Evolutionary conservation across 768 basidiomycete species (phyloP).

Genomic region (Leccinum boreale): DNA sequence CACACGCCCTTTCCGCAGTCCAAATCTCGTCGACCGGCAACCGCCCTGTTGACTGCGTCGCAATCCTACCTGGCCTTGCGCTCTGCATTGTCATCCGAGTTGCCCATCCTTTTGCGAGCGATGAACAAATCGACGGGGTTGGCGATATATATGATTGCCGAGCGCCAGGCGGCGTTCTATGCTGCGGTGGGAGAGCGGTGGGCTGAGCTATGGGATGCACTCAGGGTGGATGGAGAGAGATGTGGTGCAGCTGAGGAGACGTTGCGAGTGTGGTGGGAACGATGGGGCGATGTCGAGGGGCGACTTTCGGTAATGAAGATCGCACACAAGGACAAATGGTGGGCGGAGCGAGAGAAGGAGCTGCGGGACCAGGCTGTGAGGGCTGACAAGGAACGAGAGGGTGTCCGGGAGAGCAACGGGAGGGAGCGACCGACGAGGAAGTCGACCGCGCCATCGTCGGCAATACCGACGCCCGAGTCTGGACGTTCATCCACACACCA

Average conservation of each 20-base stretch:
- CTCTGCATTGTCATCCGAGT: conserved; percentile 65
- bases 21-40: conserved; percentile 54
- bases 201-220: conserved; percentile 82
- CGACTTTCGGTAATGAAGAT: conserved; percentile 39
- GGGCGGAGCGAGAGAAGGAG: conserved; percentile 28
- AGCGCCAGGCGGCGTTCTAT: conserved; percentile 61
- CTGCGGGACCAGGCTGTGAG: conserved; percentile 17
- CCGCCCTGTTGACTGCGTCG: conserved; percentile 67
- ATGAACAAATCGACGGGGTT: conserved; percentile 58
- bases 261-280: conserved; percentile 61
- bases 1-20: conserved; percentile 60
- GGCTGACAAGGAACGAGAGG: conserved; percentile 16
- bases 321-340: conserved; percentile 35
- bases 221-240: conserved; percentile 67
- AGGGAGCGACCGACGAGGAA: conserved; percentile 17
- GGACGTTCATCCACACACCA: conserved; percentile 27
- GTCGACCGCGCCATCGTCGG: conserved; percentile 16
- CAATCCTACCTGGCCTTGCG: conserved; percentile 75
- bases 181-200: conserved; percentile 58
- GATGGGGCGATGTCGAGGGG: conserved; percentile 67
- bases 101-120: conserved; percentile 59
- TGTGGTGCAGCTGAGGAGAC: conserved; percentile 70
- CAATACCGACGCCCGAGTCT: conserved; percentile 18
- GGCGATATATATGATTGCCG: conserved; percentile 49
- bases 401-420: conserved; percentile 8